Evolutionary conservation across 306 rosid genomes (phyloP), one percentile per base, ranked within the genome.

Genomic region (Medicago arabica): DNA sequence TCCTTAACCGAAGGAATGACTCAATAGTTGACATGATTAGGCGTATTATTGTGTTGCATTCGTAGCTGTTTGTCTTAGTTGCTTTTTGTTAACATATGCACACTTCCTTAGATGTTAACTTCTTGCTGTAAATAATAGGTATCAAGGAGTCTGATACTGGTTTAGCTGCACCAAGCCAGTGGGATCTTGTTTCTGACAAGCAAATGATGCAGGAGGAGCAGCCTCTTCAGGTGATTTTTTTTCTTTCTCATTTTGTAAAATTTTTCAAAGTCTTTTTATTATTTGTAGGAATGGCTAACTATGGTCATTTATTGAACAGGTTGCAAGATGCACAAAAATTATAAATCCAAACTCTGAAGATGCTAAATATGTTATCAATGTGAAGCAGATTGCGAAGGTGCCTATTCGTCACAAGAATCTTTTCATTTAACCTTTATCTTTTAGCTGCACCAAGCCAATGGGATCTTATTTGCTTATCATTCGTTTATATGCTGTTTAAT

Each of bases 121-220:
- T 73, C 7, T 15, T 78, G 72, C 16, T 69, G 19, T 68, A 31
- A 31, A 63, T 43, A 68, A 59, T 67, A 96, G 99, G 99, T 67
- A 96, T 96, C 68, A 96, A 96, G 86, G 99, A 96, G 83, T 96
- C 99, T 69, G 99, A 96, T 82, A 96, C 99, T 85, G 99, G 99
- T 34, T 78, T 96, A 78, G 99, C 98, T 77, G 99, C 98, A 59
- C 99, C 99, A 57, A 96, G 99, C 82, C 99, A 96, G 80, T 96
- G 98, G 97, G 99, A 96, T 89, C 99, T 92, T 78, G 98, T 96
- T 67, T 96, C 99, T 39, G 99, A 96, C 82, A 96, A 96, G 89
- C 99, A 96, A 66, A 92, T 96, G 99, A 96, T 96, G 99, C 99
- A 96, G 84, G 99, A 96, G 84, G 99, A 96, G 90, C 98, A 96